Conservation (phyloP, 352 stramenopile species). For the Globisporangium irregulare region DNA sequence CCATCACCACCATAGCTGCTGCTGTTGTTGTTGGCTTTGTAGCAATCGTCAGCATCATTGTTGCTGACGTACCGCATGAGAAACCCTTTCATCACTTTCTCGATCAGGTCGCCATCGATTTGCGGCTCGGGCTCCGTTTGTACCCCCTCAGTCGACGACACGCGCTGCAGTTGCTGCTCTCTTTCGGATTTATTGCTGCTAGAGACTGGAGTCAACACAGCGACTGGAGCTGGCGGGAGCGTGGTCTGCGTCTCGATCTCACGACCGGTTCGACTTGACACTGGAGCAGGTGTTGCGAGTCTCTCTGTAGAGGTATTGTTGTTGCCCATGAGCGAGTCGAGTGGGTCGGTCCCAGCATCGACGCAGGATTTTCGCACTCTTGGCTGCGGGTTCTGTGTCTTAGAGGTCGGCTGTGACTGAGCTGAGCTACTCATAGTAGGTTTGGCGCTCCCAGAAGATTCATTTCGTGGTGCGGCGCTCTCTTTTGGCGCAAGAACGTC, state of each 20-base stretch:
- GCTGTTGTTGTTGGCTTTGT: neutral
- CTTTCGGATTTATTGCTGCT: neutral
- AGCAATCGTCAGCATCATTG: neutral
- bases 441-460: neutral
- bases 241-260: conserved; percentile 56
- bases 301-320: conserved; percentile 1
- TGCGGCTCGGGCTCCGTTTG: conserved; percentile 21
- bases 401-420: too few species aligned
- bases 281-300: neutral
- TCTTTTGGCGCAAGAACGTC: neutral
- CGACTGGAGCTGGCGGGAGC: conserved; percentile 33
- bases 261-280: conserved; percentile 8
- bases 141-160: neutral
- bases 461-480: neutral
- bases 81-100: conserved; percentile 59
- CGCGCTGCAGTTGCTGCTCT: neutral
- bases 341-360: conserved; percentile 49
- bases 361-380: conserved; percentile 18
- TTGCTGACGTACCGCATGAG: conserved; percentile 33
- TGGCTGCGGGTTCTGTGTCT: neutral
- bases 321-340: conserved; percentile 45
- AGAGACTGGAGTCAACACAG: neutral
- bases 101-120: conserved; percentile 32
- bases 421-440: neutral
- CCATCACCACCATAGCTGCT: neutral